Evolutionary conservation across 1,284 basidiomycete genomes (phyloP).

Genomic region (Ceratobasidium sp.): DNA sequence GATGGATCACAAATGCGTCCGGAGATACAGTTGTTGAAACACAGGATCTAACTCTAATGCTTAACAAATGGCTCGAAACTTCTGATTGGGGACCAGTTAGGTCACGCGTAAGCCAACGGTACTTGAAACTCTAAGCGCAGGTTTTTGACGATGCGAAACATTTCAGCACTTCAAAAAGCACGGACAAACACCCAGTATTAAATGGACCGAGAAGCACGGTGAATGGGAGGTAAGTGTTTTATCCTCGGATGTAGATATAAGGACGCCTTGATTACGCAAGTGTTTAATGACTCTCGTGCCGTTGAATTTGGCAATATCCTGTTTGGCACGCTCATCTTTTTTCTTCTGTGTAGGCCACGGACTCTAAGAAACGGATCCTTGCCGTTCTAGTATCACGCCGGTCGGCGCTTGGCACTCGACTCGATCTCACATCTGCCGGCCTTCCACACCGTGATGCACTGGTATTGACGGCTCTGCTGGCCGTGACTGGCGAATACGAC

Average conservation of each 20-base stretch:
- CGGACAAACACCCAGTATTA: conserved; percentile 22
- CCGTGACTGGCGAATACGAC: conserved; percentile 27
- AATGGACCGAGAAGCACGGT: conserved; percentile 21
- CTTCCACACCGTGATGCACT: background rate
- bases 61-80: conserved; percentile 8
- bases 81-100: background rate
- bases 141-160: background rate
- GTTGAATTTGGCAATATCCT: background rate
- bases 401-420: conserved; percentile 16
- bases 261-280: background rate
- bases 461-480: conserved; percentile 8
- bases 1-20: background rate
- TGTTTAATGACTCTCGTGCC: background rate
- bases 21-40: background rate
- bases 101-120: background rate
- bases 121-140: background rate
- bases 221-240: conserved; percentile 33
- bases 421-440: conserved; percentile 11
- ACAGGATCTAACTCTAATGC: background rate
- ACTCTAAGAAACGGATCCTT: conserved; percentile 11
- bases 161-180: conserved; percentile 19
- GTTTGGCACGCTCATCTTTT: background rate
- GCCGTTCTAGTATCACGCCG: conserved; percentile 8
- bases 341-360: conserved; percentile 8
- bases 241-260: background rate